Evolutionary conservation across 495 filamentous ascomycete genomes (phyloP), one percentile per base, ranked within the genome.

Genomic region (Aspergillus taichungensis): DNA sequence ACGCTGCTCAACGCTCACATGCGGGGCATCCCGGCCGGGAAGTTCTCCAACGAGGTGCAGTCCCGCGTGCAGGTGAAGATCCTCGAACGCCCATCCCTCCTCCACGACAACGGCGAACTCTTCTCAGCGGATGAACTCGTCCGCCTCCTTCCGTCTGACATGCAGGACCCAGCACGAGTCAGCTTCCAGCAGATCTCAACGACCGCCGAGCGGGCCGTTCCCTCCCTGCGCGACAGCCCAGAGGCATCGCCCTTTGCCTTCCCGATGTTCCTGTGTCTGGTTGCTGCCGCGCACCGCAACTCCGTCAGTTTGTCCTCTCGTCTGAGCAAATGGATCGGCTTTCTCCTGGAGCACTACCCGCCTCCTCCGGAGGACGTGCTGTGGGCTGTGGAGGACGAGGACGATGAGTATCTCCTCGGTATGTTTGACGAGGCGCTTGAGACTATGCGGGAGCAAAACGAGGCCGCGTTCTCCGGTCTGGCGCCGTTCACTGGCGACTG

Each of bases 331-430:
- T 73, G 69, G 69, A 51, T 60, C 12, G 38, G 41, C 12, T 70
- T 69, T 45, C 47, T 73, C 8, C 48, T 69, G 5, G 57, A 59
- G 27, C 57, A 65, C 18, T 71, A 70, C 37, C 60, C 59, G 6
- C 37, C 54, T 10, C 57, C 60, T 9, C 53, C 50, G 3, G 50
- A 51, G 11, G 59, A 64, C 43, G 54, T 58, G 18, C 47, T 53
- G 11, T 60, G 56, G 56, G 54, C 49, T 8, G 42, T 64, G 3
- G 54, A 59, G 33, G 59, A 64, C 24, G 56, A 61, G 28, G 59
- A 61, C 36, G 57, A 64, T 37, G 48, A 63, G 45, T 31, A 52
- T 3, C 33, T 62, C 5, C 29, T 64, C 35, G 30, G 44, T 9
- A 34, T 42, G 36, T 56, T 61, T 42, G 53, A 63, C 34, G 46